phyloP scores from a whole-genome alignment of 2,329 filamentous ascomycete species.

The Penicillium sp. region DNA sequence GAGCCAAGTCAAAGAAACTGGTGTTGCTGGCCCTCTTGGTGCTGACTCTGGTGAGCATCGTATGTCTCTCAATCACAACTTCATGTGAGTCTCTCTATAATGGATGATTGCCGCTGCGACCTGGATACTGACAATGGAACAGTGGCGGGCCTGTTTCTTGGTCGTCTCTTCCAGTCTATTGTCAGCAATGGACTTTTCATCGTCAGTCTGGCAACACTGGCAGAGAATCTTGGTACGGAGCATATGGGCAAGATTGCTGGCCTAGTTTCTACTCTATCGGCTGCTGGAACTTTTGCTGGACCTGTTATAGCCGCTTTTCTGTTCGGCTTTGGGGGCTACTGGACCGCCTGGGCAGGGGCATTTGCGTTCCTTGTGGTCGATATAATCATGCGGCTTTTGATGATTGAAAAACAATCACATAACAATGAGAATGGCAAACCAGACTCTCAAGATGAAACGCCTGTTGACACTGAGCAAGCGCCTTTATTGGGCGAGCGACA shows the following conservation, averaged over 20 bases:
- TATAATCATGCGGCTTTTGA: constrained; percentile 28
- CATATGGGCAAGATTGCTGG: constrained; percentile 17
- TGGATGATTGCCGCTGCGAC: neutral
- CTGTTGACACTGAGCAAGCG: neutral
- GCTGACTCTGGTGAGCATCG: constrained; percentile 9
- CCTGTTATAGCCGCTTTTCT: constrained; percentile 29
- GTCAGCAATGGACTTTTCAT: constrained; percentile 12
- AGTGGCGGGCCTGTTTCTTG: constrained; percentile 11
- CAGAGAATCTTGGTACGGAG: constrained; percentile 13
- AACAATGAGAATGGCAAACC: neutral
- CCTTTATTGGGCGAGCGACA: neutral
- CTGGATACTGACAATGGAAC: neutral
- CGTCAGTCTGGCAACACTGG: constrained; percentile 13
- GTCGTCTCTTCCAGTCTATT: constrained; percentile 15
- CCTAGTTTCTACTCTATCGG: constrained; percentile 6
- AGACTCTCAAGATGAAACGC: neutral
- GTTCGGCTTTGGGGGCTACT: constrained; percentile 29
- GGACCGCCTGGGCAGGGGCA: constrained; percentile 29
- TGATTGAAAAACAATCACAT: constrained; percentile 16
- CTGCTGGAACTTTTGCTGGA: constrained; percentile 26
- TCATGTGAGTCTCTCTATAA: neutral
- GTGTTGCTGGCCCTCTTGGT: constrained; percentile 6
- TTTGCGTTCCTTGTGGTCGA: constrained; percentile 27
- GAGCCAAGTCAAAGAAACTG: constrained; percentile 11
- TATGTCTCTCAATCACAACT: constrained; percentile 9